A percentile compares a stretch with the other conserved stretches of the same genome.
Evolutionary conservation across 1,284 basidiomycete genomes (phyloP).

Genomic region (Macrocystidia cucumis): DNA sequence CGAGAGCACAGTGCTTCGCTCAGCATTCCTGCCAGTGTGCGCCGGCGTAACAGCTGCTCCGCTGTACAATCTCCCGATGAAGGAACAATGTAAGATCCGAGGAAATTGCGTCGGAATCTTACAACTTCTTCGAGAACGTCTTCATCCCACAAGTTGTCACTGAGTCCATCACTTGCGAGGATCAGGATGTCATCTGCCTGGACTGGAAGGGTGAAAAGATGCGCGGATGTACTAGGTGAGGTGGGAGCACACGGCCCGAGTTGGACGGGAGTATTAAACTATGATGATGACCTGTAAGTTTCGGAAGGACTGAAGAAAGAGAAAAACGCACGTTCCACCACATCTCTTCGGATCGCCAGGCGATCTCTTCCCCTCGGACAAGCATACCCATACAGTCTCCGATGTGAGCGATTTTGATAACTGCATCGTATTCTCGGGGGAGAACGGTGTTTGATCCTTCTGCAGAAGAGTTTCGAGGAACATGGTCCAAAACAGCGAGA

Average conservation of each 20-base stretch:
- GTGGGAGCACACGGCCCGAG: conserved; percentile 64
- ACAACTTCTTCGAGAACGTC: conserved; percentile 88
- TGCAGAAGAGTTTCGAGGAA: conserved; percentile 27
- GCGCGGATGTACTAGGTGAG: conserved; percentile 66
- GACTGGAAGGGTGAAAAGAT: conserved; percentile 70
- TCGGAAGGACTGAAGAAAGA: conserved; percentile 8
- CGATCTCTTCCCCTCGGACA: conserved; percentile 69
- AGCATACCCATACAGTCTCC: conserved; percentile 91
- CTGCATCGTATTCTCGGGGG: conserved; percentile 43
- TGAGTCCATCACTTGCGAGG: conserved; percentile 84
- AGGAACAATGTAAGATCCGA: conserved; percentile 2
- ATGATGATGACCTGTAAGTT: conserved; percentile 12
- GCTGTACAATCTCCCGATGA: conserved; percentile 1
- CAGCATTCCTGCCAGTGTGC: conserved; percentile 56
- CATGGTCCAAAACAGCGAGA: conserved; percentile 55
- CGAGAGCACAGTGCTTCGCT: conserved; percentile 68
- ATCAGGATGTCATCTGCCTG: conserved; percentile 86
- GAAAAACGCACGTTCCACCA: conserved; percentile 64
- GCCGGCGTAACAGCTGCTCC: conserved; percentile 32
- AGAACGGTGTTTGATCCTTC: conserved; percentile 1
- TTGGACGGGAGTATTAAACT: conserved; percentile 90
- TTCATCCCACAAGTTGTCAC: conserved; percentile 94
- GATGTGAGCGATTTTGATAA: conserved; percentile 85
- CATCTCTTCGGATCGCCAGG: conserved; percentile 91
- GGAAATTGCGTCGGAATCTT: conserved; percentile 41